phyloP scores from a whole-genome alignment of 352 stramenopile species.

The Phytophthora fragariaefolia region DNA sequence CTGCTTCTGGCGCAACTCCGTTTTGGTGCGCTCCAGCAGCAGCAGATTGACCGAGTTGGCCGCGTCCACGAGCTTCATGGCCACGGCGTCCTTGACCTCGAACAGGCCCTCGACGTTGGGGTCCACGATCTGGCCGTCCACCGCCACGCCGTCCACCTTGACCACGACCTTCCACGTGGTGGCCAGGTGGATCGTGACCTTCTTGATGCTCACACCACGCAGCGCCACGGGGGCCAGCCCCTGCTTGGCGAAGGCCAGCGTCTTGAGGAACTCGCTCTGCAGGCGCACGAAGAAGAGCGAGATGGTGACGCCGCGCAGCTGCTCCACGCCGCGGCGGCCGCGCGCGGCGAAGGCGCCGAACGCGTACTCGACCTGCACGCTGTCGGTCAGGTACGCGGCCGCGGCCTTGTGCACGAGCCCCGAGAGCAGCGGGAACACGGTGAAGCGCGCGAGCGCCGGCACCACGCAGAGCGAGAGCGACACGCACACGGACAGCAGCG shows the following conservation, averaged over 20 bases:
- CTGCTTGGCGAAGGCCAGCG: constrained; percentile 65
- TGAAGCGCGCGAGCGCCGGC: constrained; percentile 58
- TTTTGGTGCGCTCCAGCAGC: constrained; percentile 45
- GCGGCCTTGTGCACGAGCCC: constrained; percentile 62
- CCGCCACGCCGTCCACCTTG: constrained; percentile 51
- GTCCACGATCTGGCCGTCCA: constrained; percentile 53
- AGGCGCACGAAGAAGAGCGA: constrained; percentile 64
- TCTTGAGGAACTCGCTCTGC: constrained; percentile 57
- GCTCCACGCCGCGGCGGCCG: constrained; percentile 23
- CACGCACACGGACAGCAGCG: constrained; percentile 60
- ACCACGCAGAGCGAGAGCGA: constrained; percentile 72
- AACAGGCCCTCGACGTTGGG: constrained; percentile 51
- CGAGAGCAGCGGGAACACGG: constrained; percentile 65
- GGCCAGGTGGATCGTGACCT: constrained; percentile 54
- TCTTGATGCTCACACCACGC: constrained; percentile 44
- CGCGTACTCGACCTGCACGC: constrained; percentile 54
- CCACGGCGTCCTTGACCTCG: constrained; percentile 52
- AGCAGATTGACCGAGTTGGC: constrained; percentile 45
- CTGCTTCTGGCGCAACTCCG: constrained; percentile 40
- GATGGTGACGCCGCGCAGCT: constrained; percentile 55
- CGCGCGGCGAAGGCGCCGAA: constrained; percentile 56
- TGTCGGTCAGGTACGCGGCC: constrained; percentile 58
- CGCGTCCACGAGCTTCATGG: constrained; percentile 64
- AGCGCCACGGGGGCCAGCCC: constrained; percentile 57
- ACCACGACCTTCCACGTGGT: constrained; percentile 65